Evolutionary conservation across 1,284 basidiomycete genomes (phyloP).

Genomic region (Rhodotorula sp.): DNA sequence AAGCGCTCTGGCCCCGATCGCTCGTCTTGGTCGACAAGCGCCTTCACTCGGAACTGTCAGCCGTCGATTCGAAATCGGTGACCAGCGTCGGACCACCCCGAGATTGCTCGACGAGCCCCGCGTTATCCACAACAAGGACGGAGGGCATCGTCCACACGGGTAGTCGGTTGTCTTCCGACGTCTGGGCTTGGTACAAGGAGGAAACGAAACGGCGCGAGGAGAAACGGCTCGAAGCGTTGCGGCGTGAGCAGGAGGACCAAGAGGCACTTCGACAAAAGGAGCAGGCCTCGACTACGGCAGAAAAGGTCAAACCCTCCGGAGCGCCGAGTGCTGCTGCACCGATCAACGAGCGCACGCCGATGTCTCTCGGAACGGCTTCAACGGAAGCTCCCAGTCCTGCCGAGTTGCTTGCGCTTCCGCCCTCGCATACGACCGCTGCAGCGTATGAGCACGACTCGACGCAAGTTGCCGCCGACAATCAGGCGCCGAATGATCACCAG

Average conservation of each 20-base stretch:
- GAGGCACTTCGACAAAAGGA: conserved; percentile 6
- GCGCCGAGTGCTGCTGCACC: conserved; percentile 20
- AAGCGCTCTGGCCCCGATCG: conserved; percentile 30
- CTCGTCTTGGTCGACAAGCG: conserved; percentile 29
- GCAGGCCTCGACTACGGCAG: not conserved
- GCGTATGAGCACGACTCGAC: not conserved
- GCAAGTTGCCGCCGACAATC: not conserved
- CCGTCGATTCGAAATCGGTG: not conserved
- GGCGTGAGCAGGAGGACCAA: conserved; percentile 13
- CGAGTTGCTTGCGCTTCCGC: conserved; percentile 13
- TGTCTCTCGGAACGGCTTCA: conserved; percentile 32
- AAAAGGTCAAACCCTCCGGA: not conserved
- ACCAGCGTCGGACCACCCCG: not conserved
- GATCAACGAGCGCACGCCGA: conserved; percentile 40
- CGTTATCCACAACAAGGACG: not conserved
- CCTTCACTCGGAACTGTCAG: not conserved
- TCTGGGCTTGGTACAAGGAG: conserved; percentile 26
- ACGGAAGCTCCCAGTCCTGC: conserved; percentile 38
- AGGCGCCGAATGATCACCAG: not conserved
- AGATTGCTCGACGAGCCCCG: not conserved
- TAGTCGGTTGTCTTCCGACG: not conserved
- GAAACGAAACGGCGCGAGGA: conserved; percentile 9
- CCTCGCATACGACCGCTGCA: not conserved
- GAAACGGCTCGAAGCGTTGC: conserved; percentile 11
- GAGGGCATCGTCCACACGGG: not conserved